Evolutionary conservation across 306 rosid genomes (phyloP).

Genomic region (Neltuma alba): DNA sequence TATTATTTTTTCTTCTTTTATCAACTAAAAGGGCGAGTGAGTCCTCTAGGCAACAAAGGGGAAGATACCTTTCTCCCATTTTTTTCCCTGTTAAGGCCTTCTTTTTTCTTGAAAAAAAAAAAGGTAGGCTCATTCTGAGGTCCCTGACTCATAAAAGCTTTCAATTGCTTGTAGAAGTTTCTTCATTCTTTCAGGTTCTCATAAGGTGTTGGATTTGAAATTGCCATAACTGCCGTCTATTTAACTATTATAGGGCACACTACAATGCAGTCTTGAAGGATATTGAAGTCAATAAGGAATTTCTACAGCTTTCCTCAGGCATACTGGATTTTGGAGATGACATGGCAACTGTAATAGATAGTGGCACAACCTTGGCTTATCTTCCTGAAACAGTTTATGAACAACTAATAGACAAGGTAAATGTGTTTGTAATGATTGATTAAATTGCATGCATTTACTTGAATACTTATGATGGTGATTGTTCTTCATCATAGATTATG

Average conservation of each 20-base stretch:
- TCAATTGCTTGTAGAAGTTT: slow-evolving; percentile 24
- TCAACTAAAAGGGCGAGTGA: slow-evolving; percentile 16
- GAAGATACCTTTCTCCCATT: not conserved
- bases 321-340: slow-evolving; percentile 52
- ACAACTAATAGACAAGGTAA: slow-evolving; percentile 59
- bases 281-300: slow-evolving; percentile 65
- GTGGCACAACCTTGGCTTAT: slow-evolving; percentile 96
- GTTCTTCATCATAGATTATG: slow-evolving; percentile 52
- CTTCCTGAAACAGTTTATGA: slow-evolving; percentile 56
- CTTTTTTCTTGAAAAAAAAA: not conserved
- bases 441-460: slow-evolving; percentile 27
- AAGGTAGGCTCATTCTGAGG: slow-evolving; percentile 26
- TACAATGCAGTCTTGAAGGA: slow-evolving; percentile 81
- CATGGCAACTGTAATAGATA: slow-evolving; percentile 78
- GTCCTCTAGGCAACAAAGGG: slow-evolving; percentile 9
- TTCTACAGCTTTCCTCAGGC: slow-evolving; percentile 62
- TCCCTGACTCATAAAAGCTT: slow-evolving; percentile 22
- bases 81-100: slow-evolving; percentile 9
- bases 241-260: slow-evolving; percentile 70
- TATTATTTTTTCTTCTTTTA: not conserved
- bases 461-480: slow-evolving; percentile 29
- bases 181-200: slow-evolving; percentile 29
- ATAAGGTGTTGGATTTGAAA: slow-evolving; percentile 39
- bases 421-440: slow-evolving; percentile 5
- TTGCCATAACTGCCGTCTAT: slow-evolving; percentile 40